phyloP scores from a whole-genome alignment of 768 basidiomycete genomes.

The Psilocybe azurescens region DNA sequence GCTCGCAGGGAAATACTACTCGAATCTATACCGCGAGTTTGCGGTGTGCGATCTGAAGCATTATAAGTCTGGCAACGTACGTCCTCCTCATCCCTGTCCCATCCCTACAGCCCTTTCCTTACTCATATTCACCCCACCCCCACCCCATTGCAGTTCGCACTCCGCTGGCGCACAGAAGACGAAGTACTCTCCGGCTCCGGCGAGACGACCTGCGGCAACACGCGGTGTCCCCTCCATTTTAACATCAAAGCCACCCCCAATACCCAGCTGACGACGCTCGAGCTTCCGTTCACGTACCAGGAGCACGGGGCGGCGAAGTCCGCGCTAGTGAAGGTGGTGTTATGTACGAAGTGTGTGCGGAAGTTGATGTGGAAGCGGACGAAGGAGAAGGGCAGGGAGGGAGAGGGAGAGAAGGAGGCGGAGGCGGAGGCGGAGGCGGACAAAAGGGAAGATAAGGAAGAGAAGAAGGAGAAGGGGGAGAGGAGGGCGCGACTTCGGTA shows the following conservation, averaged over 20 bases:
- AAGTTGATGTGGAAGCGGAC: constrained; percentile 89
- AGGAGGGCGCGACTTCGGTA: too few species aligned
- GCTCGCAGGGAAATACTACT: constrained; percentile 89
- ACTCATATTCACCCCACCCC: too few species aligned
- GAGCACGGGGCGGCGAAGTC: constrained; percentile 79
- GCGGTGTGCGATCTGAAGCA: constrained; percentile 95
- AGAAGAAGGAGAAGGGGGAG: not conserved
- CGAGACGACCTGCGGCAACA: constrained; percentile 88
- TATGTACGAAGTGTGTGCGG: constrained; percentile 78
- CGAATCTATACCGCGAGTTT: constrained; percentile 88
- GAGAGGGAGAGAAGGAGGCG: constrained; percentile 21
- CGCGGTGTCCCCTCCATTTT: constrained; percentile 77
- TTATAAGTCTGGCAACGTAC: constrained; percentile 88
- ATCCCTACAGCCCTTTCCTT: not conserved
- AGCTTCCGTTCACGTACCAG: constrained; percentile 88
- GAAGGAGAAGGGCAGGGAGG: constrained; percentile 61
- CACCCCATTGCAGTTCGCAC: constrained; percentile 62
- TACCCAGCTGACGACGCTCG: constrained; percentile 69
- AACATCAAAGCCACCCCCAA: constrained; percentile 22
- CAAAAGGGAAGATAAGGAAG: constrained; percentile 10
- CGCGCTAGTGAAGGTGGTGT: constrained; percentile 89
- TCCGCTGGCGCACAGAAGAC: constrained; percentile 92
- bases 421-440: constrained; percentile 42
- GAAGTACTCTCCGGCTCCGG: constrained; percentile 89
- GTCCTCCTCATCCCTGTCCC: constrained; percentile 25